These are phyloP conservation scores for Hordeum vulgare DNA, from an alignment of 176 grass and related monocot species.

Conservation along the genomic window DNA sequence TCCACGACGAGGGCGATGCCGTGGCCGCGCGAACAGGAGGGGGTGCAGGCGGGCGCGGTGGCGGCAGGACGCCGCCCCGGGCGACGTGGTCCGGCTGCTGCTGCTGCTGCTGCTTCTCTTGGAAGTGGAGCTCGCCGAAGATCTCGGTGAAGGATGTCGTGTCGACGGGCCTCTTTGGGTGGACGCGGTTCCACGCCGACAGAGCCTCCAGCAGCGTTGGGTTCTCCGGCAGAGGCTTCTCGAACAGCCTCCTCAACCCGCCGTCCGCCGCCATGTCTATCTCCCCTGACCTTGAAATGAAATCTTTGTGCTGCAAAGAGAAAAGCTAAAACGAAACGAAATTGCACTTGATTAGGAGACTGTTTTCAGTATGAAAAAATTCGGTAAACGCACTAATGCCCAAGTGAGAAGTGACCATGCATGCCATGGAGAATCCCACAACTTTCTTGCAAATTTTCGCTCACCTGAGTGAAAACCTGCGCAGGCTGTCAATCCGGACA, in stretches of 20 bases:
- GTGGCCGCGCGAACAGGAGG: not conserved
- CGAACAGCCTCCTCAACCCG: slow-evolving; percentile 71
- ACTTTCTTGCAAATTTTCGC: too few species aligned
- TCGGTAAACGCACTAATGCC: not conserved
- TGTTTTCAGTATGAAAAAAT: not conserved
- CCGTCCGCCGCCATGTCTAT: slow-evolving; percentile 54
- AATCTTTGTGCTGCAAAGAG: not conserved
- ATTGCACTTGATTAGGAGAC: not conserved
- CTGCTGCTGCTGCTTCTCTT: slow-evolving; percentile 51
- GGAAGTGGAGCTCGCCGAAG: slow-evolving; percentile 92
- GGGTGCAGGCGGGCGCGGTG: not conserved
- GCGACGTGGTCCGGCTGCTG: slow-evolving; percentile 7
- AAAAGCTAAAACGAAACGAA: not conserved
- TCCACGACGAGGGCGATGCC: not conserved
- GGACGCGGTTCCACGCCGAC: slow-evolving; percentile 54
- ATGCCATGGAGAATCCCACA: not conserved
- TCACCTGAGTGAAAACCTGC: not conserved
- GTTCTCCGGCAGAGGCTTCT: slow-evolving; percentile 86
- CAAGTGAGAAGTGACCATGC: not conserved
- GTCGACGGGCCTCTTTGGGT: slow-evolving; percentile 48
- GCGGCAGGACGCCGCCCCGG: not conserved
- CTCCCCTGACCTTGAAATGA: not conserved
- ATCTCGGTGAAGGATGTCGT: slow-evolving; percentile 76
- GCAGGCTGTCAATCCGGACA: not conserved
- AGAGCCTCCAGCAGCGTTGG: slow-evolving; percentile 88